Base-by-base conservation (phyloP, 1,284 basidiomycete species). In the Fistulinella cinereoalba region DNA sequence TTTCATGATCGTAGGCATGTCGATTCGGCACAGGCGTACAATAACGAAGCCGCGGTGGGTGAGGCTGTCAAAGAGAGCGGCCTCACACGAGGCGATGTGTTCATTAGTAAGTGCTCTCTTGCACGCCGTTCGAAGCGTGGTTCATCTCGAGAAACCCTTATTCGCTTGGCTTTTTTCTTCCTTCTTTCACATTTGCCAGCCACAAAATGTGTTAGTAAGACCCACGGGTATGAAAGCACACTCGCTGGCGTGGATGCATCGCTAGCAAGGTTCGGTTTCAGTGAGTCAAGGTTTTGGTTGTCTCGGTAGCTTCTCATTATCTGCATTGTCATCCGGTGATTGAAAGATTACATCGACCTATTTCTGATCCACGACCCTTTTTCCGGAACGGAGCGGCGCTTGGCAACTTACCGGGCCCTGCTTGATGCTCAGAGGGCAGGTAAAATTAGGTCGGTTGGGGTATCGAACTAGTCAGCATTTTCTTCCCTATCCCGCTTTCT, bases 311-410 rank as follows among this genome's bases (percentile, higher is more conserved):
- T n/a, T n/a, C n/a, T n/a, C n/a, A n/a, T n/a, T n/a, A n/a, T n/a
- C n/a, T n/a, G n/a, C n/a, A n/a, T n/a, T n/a, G n/a, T n/a, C n/a
- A n/a, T n/a, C n/a, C 22, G 11, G 38, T 15, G 24, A 21, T 19
- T 19, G 16, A 27, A 55, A 83, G 81, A 79, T 28, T 89, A 89
- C 60, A 74, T 90, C 43, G 89, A 92, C 61, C 71, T 92, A 31
- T 87, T 87, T 63, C 71, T 92, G 19, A 83, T 92, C 24, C 90
- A 92, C 49, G 80, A 85, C 54, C 83, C 86, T 1, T 67, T 72
- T 7, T 76, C 78, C n/a, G 83, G 84, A 0, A 71, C 68, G 3
- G 69, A 76, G 46, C 72, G 71, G 36, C 81, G 87, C 8, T 65
- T 85, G 41, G 75, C 71, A 18, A 83, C 85, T 0, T 88, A 83